phyloP scores from a whole-genome alignment of 2,329 filamentous ascomycete genomes.

The Cladorrhinum sp. region DNA sequence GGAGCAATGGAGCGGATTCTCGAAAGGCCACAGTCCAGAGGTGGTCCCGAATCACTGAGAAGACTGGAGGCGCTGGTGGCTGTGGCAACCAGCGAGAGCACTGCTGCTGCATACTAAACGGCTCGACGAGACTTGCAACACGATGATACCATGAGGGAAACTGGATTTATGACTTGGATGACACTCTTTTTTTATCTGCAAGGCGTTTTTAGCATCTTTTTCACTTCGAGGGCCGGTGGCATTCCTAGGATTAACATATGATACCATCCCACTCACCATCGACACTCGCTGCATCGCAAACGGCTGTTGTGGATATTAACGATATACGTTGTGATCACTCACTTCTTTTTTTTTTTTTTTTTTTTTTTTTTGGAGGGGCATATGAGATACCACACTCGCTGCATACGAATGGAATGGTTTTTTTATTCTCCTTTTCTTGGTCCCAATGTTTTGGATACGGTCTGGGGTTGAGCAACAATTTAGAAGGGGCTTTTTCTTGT shows the following conservation, averaged over 20 bases:
- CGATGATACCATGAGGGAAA: neutral
- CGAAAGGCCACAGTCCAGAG: conserved; percentile 29
- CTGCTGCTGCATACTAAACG: conserved; percentile 26
- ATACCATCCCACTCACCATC: conserved; percentile 22
- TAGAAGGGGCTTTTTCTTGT: conserved; percentile 9
- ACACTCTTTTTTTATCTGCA: conserved; percentile 12
- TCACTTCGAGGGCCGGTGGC: neutral
- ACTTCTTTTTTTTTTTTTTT: neutral
- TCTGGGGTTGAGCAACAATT: conserved; percentile 7
- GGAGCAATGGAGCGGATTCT: conserved; percentile 24
- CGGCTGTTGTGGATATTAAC: conserved; percentile 7
- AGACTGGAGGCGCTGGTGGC: conserved; percentile 62
- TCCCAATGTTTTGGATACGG: neutral
- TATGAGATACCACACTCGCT: conserved; percentile 22
- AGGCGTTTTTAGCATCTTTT: conserved; percentile 21
- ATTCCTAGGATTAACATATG: conserved; percentile 7
- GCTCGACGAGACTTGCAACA: neutral
- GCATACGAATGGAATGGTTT: conserved; percentile 4
- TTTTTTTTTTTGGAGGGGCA: too few species aligned
- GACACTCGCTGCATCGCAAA: conserved; percentile 33
- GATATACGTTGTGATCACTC: conserved; percentile 20
- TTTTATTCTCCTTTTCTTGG: conserved; percentile 1
- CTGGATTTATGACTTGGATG: conserved; percentile 11
- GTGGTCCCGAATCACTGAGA: conserved; percentile 45
- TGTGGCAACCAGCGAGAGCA: conserved; percentile 57